Percentiles rank a stretch among this genome's conserved stretches.
phyloP scores from a whole-genome alignment of 2,329 filamentous ascomycete species.

The Talaromyces rugulosus region DNA sequence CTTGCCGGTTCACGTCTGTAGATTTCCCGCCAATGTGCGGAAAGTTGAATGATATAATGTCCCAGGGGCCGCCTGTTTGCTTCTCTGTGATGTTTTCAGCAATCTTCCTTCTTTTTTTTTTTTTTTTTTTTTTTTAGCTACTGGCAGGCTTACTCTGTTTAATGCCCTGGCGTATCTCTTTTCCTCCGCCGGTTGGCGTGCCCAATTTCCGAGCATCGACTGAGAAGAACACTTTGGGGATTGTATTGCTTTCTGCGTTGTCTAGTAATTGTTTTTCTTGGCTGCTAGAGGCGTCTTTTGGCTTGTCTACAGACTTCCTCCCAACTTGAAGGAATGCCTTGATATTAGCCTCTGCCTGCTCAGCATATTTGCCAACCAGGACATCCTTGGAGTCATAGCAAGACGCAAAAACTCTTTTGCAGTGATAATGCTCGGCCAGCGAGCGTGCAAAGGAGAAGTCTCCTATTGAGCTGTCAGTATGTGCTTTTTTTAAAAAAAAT shows the following conservation, averaged over 20 bases:
- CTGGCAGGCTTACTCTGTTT: background rate
- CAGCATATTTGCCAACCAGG: conserved; percentile 65
- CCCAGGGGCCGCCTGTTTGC: conserved; percentile 49
- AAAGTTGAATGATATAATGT: conserved; percentile 91
- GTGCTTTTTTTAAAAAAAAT: background rate
- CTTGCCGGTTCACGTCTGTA: conserved; percentile 91
- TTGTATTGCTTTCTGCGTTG: background rate
- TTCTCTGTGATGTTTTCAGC: background rate
- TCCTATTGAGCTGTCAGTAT: conserved; percentile 22
- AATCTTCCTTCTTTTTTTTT: background rate
- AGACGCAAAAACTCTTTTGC: conserved; percentile 38
- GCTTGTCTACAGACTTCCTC: conserved; percentile 3
- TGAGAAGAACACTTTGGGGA: conserved; percentile 32
- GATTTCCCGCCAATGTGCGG: conserved; percentile 90
- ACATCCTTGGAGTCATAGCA: conserved; percentile 41
- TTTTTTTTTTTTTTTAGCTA: background rate
- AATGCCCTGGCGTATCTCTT: conserved; percentile 41
- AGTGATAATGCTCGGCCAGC: conserved; percentile 38
- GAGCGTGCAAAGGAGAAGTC: conserved; percentile 48
- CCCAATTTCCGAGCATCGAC: conserved; percentile 43
- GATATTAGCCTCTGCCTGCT: conserved; percentile 61
- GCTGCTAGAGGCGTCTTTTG: conserved; percentile 6
- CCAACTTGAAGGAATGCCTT: conserved; percentile 31
- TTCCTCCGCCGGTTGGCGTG: conserved; percentile 32
- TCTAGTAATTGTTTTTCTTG: conserved; percentile 13